Evolutionary conservation across 306 rosid species (phyloP).

Genomic region (Hippophae rhamnoides): DNA sequence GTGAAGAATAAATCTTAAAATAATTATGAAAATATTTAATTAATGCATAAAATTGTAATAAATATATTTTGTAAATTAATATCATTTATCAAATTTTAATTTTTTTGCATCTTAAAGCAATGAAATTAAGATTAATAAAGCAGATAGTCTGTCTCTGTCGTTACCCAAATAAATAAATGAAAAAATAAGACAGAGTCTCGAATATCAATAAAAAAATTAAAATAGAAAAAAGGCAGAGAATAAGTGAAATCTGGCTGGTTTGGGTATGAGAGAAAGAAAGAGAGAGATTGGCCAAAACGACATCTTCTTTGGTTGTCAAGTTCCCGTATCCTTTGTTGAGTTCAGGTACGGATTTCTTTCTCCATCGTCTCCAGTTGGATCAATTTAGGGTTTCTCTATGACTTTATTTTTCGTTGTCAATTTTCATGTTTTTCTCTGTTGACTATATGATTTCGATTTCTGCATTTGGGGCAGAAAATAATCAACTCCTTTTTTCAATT

Average conservation of each 20-base stretch:
- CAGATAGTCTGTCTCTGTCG: neutral
- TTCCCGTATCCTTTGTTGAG: slow-evolving; percentile 3
- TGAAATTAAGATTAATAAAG: slow-evolving; percentile 7
- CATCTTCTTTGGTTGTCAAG: neutral
- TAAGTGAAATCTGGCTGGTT: slow-evolving; percentile 10
- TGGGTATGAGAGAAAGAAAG: slow-evolving; percentile 1
- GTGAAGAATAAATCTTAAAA: too few relatives aligned
- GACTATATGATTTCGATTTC: slow-evolving; percentile 5
- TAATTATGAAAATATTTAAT: too few relatives aligned
- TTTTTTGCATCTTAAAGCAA: too few relatives aligned
- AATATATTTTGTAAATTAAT: too few relatives aligned
- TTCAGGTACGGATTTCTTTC: slow-evolving; percentile 12
- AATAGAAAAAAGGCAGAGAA: slow-evolving; percentile 8
- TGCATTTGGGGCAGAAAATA: slow-evolving; percentile 7
- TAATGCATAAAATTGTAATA: too few relatives aligned
- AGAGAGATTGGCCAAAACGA: slow-evolving; percentile 12
- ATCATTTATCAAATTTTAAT: too few relatives aligned
- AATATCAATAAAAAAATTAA: neutral
- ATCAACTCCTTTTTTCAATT: neutral
- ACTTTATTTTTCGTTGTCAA: neutral
- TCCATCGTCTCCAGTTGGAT: slow-evolving; percentile 14
- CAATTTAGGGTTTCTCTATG: slow-evolving; percentile 12
- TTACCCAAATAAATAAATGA: neutral
- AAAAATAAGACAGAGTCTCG: neutral
- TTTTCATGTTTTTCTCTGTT: slow-evolving; percentile 7